Percentiles rank a stretch among this genome's conserved stretches.
Conservation (phyloP, 1,284 basidiomycete genomes). For the Veloporphyrellus conicus region DNA sequence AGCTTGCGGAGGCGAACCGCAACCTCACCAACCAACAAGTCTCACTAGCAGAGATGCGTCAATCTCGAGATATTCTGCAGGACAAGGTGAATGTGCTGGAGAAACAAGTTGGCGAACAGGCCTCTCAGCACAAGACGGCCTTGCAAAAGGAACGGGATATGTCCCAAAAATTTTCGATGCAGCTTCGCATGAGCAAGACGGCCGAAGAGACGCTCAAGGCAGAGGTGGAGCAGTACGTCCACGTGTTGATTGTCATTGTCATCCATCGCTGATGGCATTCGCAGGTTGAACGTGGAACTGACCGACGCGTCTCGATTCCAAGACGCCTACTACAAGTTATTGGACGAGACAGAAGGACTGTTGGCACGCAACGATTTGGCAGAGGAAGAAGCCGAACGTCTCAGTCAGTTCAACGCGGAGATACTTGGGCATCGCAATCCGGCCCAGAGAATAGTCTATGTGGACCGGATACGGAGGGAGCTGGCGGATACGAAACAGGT, state of each 20-base stretch:
- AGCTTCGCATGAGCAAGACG: slow-evolving; percentile 51
- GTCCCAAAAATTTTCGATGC: slow-evolving; percentile 43
- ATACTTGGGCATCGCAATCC: slow-evolving; percentile 72
- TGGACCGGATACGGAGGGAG: slow-evolving; percentile 67
- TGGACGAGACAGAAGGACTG: slow-evolving; percentile 59
- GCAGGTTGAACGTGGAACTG: slow-evolving; percentile 55
- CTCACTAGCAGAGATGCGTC: slow-evolving; percentile 14
- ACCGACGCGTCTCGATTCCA: slow-evolving; percentile 57
- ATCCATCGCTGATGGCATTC: background rate
- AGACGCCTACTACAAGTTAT: slow-evolving; percentile 59
- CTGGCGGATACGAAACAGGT: slow-evolving; percentile 70
- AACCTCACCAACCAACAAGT: slow-evolving; percentile 27
- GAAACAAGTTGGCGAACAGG: slow-evolving; percentile 25
- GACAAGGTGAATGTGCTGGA: slow-evolving; percentile 24
- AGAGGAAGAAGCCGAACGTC: slow-evolving; percentile 61
- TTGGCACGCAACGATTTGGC: slow-evolving; percentile 67
- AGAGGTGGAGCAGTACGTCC: slow-evolving; percentile 59
- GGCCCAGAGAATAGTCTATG: slow-evolving; percentile 68
- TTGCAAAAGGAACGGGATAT: slow-evolving; percentile 51
- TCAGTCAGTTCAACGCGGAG: slow-evolving; percentile 73
- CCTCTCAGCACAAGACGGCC: slow-evolving; percentile 30
- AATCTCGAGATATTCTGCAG: slow-evolving; percentile 31
- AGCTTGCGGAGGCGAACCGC: slow-evolving; percentile 29
- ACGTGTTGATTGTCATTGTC: background rate
- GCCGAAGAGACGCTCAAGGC: slow-evolving; percentile 58